Evolutionary conservation across 192 early-diverging fungal genomes (phyloP), one percentile per base, ranked within the genome.

Genomic region (Coemansia pectinata): DNA sequence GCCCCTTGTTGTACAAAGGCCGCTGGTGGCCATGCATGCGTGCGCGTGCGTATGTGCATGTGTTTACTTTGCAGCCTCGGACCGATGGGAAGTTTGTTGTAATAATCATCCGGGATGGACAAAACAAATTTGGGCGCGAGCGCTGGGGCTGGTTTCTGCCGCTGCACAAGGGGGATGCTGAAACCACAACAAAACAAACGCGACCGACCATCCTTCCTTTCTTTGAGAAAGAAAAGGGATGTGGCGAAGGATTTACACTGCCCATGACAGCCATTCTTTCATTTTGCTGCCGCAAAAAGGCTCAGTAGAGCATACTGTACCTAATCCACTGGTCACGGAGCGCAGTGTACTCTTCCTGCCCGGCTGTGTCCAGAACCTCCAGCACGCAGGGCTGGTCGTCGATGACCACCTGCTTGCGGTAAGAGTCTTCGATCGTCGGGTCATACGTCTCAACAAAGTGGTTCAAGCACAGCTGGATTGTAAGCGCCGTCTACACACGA

Each of bases 391-490:
- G 93, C 77, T 96, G 90, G 42, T 93, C 95, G 82, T 99, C 97
- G 58, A 99, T 94, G 39, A 96, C 96, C 11, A 98, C 95, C 83
- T 98, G 95, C 85, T 96, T 96, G 63, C 95, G 87, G 81, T 98
- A 99, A 17, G 93, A 96, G 80, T 97, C 97, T 83, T 99, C 97
- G 67, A 97, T 99, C 7, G 97, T 99, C 55, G 97, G 97, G 85
- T 98, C 95, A 73, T 98, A 99, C 73, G 94, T 98, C 86, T 91
- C 88, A 12, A 86, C 86, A 78, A 89, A 89, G 76, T 87, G 87
- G 79, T 87, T 86, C 77, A 87, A 63, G 62, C 84, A 88, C 31
- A 88, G 78, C 86, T 88, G 87, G 67, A 88, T 88, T 61, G 87
- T 88, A 60, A 88, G 84, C 63, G 87, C 87, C 62, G 87, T 88